phyloP scores from a whole-genome alignment of 306 rosid genomes.

The Vigna trinervia region DNA sequence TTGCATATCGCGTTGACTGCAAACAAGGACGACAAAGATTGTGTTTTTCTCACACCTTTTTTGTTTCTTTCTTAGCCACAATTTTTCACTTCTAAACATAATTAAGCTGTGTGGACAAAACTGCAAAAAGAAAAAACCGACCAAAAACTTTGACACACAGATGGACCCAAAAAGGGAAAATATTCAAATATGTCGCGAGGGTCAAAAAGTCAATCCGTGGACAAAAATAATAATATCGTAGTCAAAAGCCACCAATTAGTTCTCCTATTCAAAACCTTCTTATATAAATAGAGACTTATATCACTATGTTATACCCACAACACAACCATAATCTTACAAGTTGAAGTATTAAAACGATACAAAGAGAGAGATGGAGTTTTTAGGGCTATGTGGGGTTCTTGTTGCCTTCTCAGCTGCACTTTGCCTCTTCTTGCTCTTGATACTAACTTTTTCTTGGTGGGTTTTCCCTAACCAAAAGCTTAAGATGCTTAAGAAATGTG shows the following conservation, averaged over 20 bases:
- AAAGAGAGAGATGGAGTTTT: constrained; percentile 36
- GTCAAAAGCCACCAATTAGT: neutral
- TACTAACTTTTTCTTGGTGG: constrained; percentile 54
- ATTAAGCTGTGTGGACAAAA: neutral
- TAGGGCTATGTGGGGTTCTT: constrained; percentile 33
- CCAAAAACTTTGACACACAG: neutral
- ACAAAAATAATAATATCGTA: neutral
- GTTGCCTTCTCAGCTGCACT: constrained; percentile 25
- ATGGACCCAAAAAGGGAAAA: neutral
- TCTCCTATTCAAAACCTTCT: neutral
- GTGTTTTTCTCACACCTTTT: no score
- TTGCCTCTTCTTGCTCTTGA: constrained; percentile 40
- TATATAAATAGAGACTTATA: neutral
- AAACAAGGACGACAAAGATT: neutral
- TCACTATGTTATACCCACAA: neutral
- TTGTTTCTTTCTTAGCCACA: neutral
- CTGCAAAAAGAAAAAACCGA: neutral
- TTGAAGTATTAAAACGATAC: neutral
- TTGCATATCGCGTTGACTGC: neutral
- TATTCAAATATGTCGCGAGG: neutral
- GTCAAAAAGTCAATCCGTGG: neutral
- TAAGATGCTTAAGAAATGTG: constrained; percentile 60
- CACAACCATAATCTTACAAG: neutral
- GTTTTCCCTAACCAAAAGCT: constrained; percentile 57
- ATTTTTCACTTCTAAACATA: neutral